Percentiles rank a stretch among this genome's conserved stretches.
Conservation (phyloP, 2,329 filamentous ascomycete species). For the Arthrobotrys sinensis region DNA sequence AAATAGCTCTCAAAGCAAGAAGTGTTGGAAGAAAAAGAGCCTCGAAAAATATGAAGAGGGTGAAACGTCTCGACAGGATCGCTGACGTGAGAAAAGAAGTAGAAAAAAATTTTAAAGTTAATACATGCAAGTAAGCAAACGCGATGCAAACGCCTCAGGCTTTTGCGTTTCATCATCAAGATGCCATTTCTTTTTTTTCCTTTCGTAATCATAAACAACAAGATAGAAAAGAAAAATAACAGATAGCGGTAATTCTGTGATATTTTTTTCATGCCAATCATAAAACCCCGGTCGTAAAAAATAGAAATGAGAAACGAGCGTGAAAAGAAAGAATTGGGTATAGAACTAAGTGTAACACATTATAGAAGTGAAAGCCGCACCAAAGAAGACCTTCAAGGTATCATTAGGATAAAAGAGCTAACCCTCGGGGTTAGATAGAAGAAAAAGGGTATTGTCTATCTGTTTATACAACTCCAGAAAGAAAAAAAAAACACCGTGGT, state of each 20-base stretch:
- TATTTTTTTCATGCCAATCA: slow-evolving; percentile 21
- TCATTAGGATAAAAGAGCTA: slow-evolving; percentile 16
- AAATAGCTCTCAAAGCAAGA: slow-evolving; percentile 60
- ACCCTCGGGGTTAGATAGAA: slow-evolving; percentile 39
- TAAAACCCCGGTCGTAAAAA: slow-evolving; percentile 34
- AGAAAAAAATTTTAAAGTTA: background rate
- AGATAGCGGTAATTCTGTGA: background rate
- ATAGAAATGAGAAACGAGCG: slow-evolving; percentile 14
- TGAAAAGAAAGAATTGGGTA: slow-evolving; percentile 24
- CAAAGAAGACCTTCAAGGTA: slow-evolving; percentile 52
- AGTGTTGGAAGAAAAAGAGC: slow-evolving; percentile 42
- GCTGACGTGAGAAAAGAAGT: slow-evolving; percentile 44
- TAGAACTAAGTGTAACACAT: slow-evolving; percentile 44
- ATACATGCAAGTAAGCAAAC: slow-evolving; percentile 8
- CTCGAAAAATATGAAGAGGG: slow-evolving; percentile 28
- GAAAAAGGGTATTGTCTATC: slow-evolving; percentile 49
- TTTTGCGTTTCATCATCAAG: slow-evolving; percentile 42
- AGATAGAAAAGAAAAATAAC: slow-evolving; percentile 37
- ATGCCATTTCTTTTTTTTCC: slow-evolving; percentile 18
- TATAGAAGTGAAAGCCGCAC: slow-evolving; percentile 34
- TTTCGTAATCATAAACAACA: slow-evolving; percentile 37
- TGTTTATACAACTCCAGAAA: slow-evolving; percentile 52
- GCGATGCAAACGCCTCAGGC: slow-evolving; percentile 14
- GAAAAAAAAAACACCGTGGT: slow-evolving; percentile 46
- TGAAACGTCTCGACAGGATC: slow-evolving; percentile 24